These are phyloP conservation scores for Spongispora temasekensis DNA, from an alignment of 1,284 basidiomycete genomes.

Conservation along the genomic window DNA sequence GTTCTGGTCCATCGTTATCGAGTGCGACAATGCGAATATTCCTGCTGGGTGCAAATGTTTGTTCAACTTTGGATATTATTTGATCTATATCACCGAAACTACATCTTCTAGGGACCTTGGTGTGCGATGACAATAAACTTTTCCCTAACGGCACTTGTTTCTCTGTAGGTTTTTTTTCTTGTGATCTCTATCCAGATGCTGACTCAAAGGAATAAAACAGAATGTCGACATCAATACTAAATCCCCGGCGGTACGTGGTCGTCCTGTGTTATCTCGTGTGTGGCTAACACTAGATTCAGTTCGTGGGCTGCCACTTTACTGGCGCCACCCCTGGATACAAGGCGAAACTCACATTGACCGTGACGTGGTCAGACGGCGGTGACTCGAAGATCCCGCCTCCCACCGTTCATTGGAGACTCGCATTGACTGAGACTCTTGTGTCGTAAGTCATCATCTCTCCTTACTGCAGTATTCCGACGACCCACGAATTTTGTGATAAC, in stretches of 20 bases:
- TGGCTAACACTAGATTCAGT: background rate
- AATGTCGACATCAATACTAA: background rate
- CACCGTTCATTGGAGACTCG: slow-evolving; percentile 6
- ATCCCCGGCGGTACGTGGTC: slow-evolving; percentile 5
- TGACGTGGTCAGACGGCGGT: slow-evolving; percentile 9
- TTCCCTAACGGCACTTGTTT: slow-evolving; percentile 12
- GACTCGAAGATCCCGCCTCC: slow-evolving; percentile 4
- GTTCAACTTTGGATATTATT: background rate
- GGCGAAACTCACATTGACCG: slow-evolving; percentile 13
- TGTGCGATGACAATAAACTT: slow-evolving; percentile 4
- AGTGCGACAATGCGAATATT: slow-evolving; percentile 8
- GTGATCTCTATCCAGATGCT: background rate
- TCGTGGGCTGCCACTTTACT: slow-evolving; percentile 13
- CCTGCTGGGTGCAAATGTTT: slow-evolving; percentile 5
- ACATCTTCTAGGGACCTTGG: slow-evolving; percentile 4
- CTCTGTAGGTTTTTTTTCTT: background rate
- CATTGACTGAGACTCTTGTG: background rate
- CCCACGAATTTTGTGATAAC: background rate
- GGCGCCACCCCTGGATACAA: slow-evolving; percentile 6
- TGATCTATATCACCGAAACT: background rate
- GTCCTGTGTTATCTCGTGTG: too few relatives aligned
- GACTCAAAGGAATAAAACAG: too few relatives aligned
- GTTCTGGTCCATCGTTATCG: slow-evolving; percentile 12
- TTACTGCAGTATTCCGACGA: background rate
- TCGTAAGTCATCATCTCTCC: slow-evolving; percentile 3